These are phyloP conservation scores for Sporothrix humicola DNA, from an alignment of 2,329 filamentous ascomycete species.

Conservation along the genomic window DNA sequence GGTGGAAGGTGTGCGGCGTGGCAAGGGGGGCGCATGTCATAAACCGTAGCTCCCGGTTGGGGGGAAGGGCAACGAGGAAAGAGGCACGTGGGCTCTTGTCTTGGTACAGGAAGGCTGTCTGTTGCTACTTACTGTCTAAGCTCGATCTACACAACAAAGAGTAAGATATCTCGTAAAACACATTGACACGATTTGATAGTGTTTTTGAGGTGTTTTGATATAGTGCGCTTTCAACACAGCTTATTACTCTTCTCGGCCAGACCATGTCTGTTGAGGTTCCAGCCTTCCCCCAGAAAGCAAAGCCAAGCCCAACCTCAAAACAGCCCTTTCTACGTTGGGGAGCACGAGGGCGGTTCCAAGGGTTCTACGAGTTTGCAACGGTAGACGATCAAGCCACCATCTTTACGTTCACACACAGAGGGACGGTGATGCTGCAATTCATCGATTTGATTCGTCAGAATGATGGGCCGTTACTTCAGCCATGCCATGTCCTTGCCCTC, in stretches of 20 bases:
- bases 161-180: not conserved
- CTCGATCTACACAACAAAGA: not conserved
- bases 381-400: slow-evolving; percentile 14
- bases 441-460: slow-evolving; percentile 29
- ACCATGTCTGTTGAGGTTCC: not conserved
- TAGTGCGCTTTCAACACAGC: not conserved
- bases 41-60: slow-evolving; percentile 16
- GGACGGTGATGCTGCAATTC: slow-evolving; percentile 30
- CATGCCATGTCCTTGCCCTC: not conserved
- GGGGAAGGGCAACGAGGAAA: not conserved
- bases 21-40: slow-evolving; percentile 9
- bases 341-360: slow-evolving; percentile 19
- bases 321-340: not conserved
- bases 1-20: slow-evolving; percentile 2
- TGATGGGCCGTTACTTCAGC: slow-evolving; percentile 23
- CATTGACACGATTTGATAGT: not conserved
- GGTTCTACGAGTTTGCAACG: not conserved
- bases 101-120: not conserved
- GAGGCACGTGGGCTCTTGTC: slow-evolving; percentile 32
- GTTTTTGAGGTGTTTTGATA: not conserved
- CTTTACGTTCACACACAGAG: not conserved
- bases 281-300: not conserved
- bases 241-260: slow-evolving; percentile 5
- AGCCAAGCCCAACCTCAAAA: not conserved
- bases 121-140: not conserved